phyloP scores from a whole-genome alignment of 805 yeast species.

The Yarrowia sp. region DNA sequence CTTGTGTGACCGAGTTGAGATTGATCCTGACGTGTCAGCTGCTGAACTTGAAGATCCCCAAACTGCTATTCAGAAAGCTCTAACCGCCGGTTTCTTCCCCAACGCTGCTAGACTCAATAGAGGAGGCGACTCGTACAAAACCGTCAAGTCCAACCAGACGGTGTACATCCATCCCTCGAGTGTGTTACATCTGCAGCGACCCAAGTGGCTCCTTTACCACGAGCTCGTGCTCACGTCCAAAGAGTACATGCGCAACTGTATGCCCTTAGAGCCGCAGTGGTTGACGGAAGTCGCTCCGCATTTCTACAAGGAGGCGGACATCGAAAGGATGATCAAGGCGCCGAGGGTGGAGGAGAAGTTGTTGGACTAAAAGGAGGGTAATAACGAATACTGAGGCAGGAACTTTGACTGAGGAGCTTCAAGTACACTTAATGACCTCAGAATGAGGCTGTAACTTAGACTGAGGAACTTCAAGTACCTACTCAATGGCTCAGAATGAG shows the following conservation, averaged over 20 bases:
- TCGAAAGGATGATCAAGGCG: constrained; percentile 44
- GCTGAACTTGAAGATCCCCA: constrained; percentile 67
- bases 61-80: constrained; percentile 68
- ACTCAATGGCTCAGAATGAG: no score
- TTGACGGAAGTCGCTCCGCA: constrained; percentile 60
- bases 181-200: constrained; percentile 63
- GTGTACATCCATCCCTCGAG: constrained; percentile 91
- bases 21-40: constrained; percentile 57
- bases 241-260: constrained; percentile 91
- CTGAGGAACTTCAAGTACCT: no score
- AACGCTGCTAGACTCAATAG: constrained; percentile 63
- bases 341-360: constrained; percentile 7
- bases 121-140: constrained; percentile 72
- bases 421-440: no score
- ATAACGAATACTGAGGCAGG: no score
- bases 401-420: no score
- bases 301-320: constrained; percentile 50
- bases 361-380: neutral
- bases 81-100: constrained; percentile 54
- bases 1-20: constrained; percentile 60
- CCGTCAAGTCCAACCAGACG: constrained; percentile 67
- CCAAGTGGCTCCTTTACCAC: constrained; percentile 83
- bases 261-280: constrained; percentile 85
- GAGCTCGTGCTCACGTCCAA: constrained; percentile 80
- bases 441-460: no score